phyloP scores from a whole-genome alignment of 2,329 filamentous ascomycete species.

The Nigrospora sphaerica region DNA sequence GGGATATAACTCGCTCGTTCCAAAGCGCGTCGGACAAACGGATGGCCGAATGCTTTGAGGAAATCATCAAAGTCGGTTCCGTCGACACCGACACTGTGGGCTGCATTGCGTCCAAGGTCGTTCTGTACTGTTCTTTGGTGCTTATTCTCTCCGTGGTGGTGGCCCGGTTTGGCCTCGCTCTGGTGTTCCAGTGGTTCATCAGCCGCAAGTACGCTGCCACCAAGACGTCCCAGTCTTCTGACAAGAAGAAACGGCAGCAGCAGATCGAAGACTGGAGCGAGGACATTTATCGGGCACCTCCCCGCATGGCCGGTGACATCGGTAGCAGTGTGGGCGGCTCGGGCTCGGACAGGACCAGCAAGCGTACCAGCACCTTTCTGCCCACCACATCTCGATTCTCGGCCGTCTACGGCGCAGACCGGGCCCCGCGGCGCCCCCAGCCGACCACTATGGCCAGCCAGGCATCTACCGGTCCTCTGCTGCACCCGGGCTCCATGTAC shows the following conservation, averaged over 20 bases:
- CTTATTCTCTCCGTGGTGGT: conserved; percentile 88
- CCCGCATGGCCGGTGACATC: conserved; percentile 69
- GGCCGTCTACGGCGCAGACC: conserved; percentile 75
- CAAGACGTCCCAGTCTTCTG: conserved; percentile 76
- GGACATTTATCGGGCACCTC: conserved; percentile 90
- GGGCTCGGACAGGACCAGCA: conserved; percentile 66
- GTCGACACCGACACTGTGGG: conserved; percentile 95
- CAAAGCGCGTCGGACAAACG: conserved; percentile 72
- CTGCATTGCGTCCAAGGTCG: conserved; percentile 95
- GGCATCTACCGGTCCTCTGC: conserved; percentile 62
- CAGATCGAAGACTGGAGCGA: conserved; percentile 98
- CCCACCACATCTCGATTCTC: conserved; percentile 94
- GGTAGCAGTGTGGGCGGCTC: conserved; percentile 56
- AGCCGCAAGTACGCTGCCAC: conserved; percentile 75
- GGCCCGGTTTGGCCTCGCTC: conserved; percentile 79
- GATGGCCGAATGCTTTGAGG: conserved; percentile 77
- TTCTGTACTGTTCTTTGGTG: conserved; percentile 85
- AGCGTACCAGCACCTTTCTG: conserved; percentile 76
- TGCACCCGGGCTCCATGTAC: conserved; percentile 68
- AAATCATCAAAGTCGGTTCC: conserved; percentile 92
- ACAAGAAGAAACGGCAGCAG: conserved; percentile 76
- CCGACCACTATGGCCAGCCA: conserved; percentile 97
- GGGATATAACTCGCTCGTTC: conserved; percentile 84
- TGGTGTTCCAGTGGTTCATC: conserved; percentile 96
- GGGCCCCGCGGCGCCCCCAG: conserved; percentile 37